Conservation (phyloP, 1,139 yeast genomes). For the Arxiozyma telluris region DNA sequence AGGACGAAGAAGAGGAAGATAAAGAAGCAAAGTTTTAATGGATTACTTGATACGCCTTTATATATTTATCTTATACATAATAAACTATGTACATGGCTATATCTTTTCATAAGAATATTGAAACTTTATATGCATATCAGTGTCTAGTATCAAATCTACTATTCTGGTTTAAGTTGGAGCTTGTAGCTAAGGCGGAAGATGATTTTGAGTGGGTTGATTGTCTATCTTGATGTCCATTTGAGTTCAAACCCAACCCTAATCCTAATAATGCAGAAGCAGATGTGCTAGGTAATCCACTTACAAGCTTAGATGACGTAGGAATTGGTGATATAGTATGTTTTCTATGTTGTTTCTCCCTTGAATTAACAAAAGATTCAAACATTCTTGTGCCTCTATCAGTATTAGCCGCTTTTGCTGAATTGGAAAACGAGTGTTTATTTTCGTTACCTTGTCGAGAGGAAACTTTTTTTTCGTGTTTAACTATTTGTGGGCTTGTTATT, state of each 20-base stretch:
- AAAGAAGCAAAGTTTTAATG: background rate
- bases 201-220: slow-evolving; percentile 3
- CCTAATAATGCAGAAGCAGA: slow-evolving; percentile 14
- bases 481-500: background rate
- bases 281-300: slow-evolving; percentile 31
- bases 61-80: background rate
- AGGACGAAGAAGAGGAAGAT: slow-evolving; percentile 17
- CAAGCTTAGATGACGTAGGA: slow-evolving; percentile 25
- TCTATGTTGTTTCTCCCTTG: slow-evolving; percentile 24
- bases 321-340: slow-evolving; percentile 19
- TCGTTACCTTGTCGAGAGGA: background rate
- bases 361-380: slow-evolving; percentile 29
- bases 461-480: background rate
- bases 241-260: slow-evolving; percentile 11
- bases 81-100: background rate
- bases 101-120: background rate
- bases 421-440: slow-evolving; percentile 4
- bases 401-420: background rate
- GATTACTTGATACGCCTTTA: background rate
- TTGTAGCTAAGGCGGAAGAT: slow-evolving; percentile 3
- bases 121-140: background rate
- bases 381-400: slow-evolving; percentile 18
- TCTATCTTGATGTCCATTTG: background rate
- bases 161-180: slow-evolving; percentile 1
- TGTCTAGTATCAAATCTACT: background rate